These are phyloP conservation scores for Iberis amara DNA, from an alignment of 441 rosid genomes.

Conservation along the genomic window DNA sequence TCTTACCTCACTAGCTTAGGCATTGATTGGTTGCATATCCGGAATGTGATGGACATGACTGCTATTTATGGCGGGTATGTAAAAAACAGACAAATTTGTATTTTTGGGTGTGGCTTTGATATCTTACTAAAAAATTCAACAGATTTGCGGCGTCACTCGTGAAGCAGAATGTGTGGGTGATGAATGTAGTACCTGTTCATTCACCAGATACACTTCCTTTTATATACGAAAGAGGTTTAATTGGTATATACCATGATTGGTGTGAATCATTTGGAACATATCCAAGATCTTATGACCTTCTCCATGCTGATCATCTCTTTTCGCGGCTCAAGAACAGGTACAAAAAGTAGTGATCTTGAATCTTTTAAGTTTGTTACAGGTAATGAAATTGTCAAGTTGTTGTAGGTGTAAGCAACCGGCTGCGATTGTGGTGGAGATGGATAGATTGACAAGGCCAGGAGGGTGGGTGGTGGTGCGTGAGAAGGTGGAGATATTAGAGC, in stretches of 20 bases:
- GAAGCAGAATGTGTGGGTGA: constrained; percentile 76
- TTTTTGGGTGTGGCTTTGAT: not conserved
- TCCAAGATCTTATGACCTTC: constrained; percentile 86
- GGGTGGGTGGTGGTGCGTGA: constrained; percentile 85
- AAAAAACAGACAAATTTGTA: not conserved
- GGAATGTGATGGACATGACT: constrained; percentile 94
- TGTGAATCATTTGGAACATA: constrained; percentile 83
- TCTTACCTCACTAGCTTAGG: constrained; percentile 82
- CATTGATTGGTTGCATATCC: constrained; percentile 71
- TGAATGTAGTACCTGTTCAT: constrained; percentile 82
- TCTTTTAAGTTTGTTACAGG: not conserved
- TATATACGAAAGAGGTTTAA: constrained; percentile 70
- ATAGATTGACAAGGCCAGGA: constrained; percentile 68
- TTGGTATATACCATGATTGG: constrained; percentile 91
- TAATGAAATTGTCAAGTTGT: not conserved
- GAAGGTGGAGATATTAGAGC: constrained; percentile 70
- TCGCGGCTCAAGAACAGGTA: constrained; percentile 89
- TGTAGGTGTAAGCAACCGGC: constrained; percentile 74
- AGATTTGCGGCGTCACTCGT: constrained; percentile 85
- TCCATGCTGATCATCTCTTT: constrained; percentile 93
- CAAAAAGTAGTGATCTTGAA: not conserved
- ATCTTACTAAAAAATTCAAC: constrained; percentile 7
- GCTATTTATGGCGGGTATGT: constrained; percentile 86
- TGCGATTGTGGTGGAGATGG: constrained; percentile 82
- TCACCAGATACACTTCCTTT: constrained; percentile 86